phyloP scores from a whole-genome alignment of 805 yeast species.

The Ogataea trehalophila region DNA sequence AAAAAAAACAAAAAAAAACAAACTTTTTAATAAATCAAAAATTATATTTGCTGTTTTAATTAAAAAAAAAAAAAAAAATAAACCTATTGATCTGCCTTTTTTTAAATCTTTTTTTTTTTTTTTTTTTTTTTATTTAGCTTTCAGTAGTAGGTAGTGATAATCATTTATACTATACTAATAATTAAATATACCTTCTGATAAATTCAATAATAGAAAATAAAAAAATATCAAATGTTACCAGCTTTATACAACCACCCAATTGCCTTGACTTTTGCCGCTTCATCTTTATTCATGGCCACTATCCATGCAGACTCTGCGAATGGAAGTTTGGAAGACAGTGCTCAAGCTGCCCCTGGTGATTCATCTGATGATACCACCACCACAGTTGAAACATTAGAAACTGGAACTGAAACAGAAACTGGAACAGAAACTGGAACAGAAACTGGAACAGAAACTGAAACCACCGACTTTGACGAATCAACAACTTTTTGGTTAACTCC shows the following conservation, averaged over 20 bases:
- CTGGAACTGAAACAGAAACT: too few species aligned
- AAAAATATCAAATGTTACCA: constrained; percentile 4
- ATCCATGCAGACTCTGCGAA: constrained; percentile 2
- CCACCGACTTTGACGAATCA: background rate
- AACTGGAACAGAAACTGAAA: background rate
- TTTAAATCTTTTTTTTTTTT: background rate
- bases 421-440: background rate
- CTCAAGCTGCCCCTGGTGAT: constrained; percentile 4
- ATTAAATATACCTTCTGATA: too few species aligned
- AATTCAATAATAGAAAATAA: background rate
- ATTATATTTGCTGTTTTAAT: too few species aligned
- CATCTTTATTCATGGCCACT: constrained; percentile 6
- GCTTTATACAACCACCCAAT: constrained; percentile 7
- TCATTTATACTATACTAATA: background rate
- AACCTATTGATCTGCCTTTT: too few species aligned
- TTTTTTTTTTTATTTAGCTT: too few species aligned
- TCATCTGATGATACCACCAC: constrained; percentile 3
- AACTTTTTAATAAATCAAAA: too few species aligned
- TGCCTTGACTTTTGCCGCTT: constrained; percentile 7
- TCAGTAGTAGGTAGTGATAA: too few species aligned
- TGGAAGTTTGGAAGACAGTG: constrained; percentile 17
- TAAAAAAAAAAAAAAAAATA: too few species aligned
- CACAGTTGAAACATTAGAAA: background rate
- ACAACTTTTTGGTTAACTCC: constrained; percentile 20
- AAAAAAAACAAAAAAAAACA: background rate